Evolutionary conservation across 768 basidiomycete species (phyloP), one percentile per base, ranked within the genome.

Genomic region (Trametes punicea): DNA sequence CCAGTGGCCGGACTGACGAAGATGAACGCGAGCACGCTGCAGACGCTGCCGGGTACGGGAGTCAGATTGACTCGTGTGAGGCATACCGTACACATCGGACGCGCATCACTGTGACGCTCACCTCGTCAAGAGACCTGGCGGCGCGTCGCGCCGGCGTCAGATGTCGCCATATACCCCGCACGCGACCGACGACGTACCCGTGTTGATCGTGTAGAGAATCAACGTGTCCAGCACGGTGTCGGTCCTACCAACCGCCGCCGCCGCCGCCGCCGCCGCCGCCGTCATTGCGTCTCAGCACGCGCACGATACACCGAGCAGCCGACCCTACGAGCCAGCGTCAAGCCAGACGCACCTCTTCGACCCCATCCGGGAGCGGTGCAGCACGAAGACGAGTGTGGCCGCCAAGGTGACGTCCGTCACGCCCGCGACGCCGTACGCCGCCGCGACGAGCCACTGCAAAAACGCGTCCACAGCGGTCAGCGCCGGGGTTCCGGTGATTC

Each of bases 191-290:
- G 23, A 25, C 23, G 8, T 29, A 51, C 49, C 49, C 21, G 49
- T 51, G 39, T 51, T 51, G n/a, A 51, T 23, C 16, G 49, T 51
- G 20, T 51, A 41, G 10, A 27, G 29, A 10, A 51, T 51, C 39
- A 51, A 11, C 2, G 21, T 21, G 31, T 41, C 49, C 9, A 51
- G 49, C 5, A 51, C 27, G 0, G 39, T 40, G 27, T 41, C 27
- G 9, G 38, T 51, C 27, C 49, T 30, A 21, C 16, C 13, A 16
- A n/a, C n/a, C n/a, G n/a, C n/a, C n/a, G n/a, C n/a, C n/a, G n/a
- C n/a, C n/a, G n/a, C n/a, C n/a, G n/a, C n/a, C n/a, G n/a, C n/a
- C n/a, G n/a, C n/a, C n/a, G n/a, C n/a, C n/a, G n/a, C n/a, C 15
- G 34, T 13, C 31, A 31, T 7, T 13, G 7, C 31, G 31, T 31